Evolutionary conservation across 139 green algal genomes (phyloP).

Genomic region (Closterium sp.): DNA sequence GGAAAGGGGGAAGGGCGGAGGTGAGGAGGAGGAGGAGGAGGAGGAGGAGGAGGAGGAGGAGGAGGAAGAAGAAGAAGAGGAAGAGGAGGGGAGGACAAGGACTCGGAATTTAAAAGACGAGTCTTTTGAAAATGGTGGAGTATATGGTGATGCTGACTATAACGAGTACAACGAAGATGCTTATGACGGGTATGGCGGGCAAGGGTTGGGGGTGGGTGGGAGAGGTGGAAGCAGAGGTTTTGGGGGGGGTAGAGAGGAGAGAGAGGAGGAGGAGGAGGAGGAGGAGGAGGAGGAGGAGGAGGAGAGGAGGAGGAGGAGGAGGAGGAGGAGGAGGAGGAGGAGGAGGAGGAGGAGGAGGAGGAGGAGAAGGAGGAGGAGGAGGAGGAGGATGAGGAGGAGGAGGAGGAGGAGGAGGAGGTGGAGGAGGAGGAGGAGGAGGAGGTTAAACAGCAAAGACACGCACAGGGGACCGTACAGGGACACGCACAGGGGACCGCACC

Average conservation of each 20-base stretch:
- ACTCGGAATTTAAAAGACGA: not conserved
- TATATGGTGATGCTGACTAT: not conserved
- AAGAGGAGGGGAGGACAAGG: not conserved
- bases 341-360: not conserved
- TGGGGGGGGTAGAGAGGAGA: not conserved
- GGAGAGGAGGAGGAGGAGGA: not conserved
- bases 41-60: too few species aligned
- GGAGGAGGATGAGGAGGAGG: not conserved
- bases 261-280: too few species aligned
- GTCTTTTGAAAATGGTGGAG: not conserved
- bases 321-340: not conserved
- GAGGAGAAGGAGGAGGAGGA: too few species aligned
- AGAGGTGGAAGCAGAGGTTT: not conserved
- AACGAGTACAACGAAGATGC: not conserved
- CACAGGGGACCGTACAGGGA: not conserved
- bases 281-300: not conserved
- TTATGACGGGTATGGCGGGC: not conserved
- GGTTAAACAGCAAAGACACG: not conserved
- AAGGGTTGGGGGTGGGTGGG: not conserved
- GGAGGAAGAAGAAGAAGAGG: too few species aligned
- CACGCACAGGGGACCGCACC: not conserved
- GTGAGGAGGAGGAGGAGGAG: too few species aligned
- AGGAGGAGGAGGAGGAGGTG: not conserved
- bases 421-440: not conserved
- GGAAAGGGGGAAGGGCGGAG: too few species aligned